phyloP scores from a whole-genome alignment of 768 basidiomycete species.

The Jaapia argillacea region DNA sequence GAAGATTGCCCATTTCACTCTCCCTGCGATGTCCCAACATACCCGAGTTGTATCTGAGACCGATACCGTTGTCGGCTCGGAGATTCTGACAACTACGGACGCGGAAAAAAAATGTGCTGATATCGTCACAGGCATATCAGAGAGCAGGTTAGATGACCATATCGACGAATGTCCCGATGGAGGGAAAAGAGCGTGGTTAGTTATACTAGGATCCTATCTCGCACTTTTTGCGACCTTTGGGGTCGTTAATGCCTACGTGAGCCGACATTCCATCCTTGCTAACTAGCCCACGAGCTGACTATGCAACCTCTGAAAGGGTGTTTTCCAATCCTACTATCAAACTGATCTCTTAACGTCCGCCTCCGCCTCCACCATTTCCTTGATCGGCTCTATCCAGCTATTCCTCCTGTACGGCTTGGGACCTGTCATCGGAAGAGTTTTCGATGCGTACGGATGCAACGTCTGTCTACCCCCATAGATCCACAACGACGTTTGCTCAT shows the following conservation, averaged over 20 bases:
- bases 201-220: slow-evolving; percentile 31
- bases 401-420: slow-evolving; percentile 21
- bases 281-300: slow-evolving; percentile 9
- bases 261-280: slow-evolving; percentile 1
- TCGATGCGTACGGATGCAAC: slow-evolving; percentile 9
- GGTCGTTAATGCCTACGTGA: not conserved
- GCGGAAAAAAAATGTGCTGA: too few species aligned
- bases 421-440: slow-evolving; percentile 17
- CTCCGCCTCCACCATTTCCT: slow-evolving; percentile 9
- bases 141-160: too few species aligned
- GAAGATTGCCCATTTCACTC: too few species aligned
- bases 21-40: too few species aligned
- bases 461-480: slow-evolving; percentile 9
- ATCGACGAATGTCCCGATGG: too few species aligned
- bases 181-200: slow-evolving; percentile 30
- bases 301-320: slow-evolving; percentile 20
- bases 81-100: too few species aligned
- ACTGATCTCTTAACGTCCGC: not conserved
- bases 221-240: not conserved
- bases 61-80: too few species aligned
- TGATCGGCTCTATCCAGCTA: slow-evolving; percentile 23
- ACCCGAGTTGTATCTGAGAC: too few species aligned
- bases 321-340: not conserved
- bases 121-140: too few species aligned
- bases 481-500: slow-evolving; percentile 2